Evolutionary conservation across 345 rosid species (phyloP), one percentile per base, ranked within the genome.

Genomic region (Hirschfeldia incana): DNA sequence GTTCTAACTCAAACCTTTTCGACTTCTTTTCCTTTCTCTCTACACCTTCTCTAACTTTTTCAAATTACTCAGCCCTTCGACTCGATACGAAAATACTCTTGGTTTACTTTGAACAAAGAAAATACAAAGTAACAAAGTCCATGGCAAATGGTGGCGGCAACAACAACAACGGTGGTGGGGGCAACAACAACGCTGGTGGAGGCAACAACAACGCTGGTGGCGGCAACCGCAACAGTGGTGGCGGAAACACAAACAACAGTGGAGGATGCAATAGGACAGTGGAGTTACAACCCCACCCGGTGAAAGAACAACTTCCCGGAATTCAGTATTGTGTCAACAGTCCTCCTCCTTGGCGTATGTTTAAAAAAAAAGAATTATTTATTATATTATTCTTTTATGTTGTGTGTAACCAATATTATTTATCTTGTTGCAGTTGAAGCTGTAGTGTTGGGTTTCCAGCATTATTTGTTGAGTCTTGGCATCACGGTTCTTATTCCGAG

Each of bases 281-380:
- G 37, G 87, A 78, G 49, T 72, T 81, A 73, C 89, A 80, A 6
- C 91, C 94, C 1, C 90, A 89, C 11, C 86, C 88, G 34, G 94
- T 88, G 70, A 85, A 88, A 74, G 93, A 88, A 75, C 86, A 89
- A 58, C 78, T 89, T 6, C 92, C 90, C 2, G 93, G 92, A 59
- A 69, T 89, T 67, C 88, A 89, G 30, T 91, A 84, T 34, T 89
- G 90, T 66, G 80, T 91, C 21, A 91, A 91, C 49, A 89, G 96
- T 65, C 92, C 92, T 75, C 92, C 92, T 81, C 90, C 92, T 73
- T 89, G 97, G 93, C 70, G 97, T 91, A 34, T 6, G 87, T 39
- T 27, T n/a, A 15, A 34, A 9, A 64, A 64, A 32, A 61, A 59
- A 59, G 1, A 11, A 28, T 2, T 61, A 5, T 21, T 39, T 42